Base-by-base conservation (phyloP, 2,329 filamentous ascomycete species). In the Exophiala spinifera region DNA sequence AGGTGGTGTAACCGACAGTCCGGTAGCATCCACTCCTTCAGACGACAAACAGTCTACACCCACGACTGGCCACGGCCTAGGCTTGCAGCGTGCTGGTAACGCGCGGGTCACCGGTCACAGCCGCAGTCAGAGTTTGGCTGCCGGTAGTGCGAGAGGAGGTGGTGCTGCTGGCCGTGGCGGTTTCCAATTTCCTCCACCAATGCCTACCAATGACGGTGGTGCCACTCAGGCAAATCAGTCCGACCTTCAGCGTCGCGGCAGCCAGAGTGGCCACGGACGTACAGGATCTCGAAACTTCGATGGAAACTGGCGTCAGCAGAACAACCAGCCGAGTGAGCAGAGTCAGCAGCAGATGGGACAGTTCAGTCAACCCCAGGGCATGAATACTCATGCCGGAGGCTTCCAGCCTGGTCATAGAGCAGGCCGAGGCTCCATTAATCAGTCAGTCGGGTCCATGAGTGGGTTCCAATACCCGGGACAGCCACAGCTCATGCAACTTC, bases 201-300 rank as follows among this genome's bases (percentile, higher is more conserved):
- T 74, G 64, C 70, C 77, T 46, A 77, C 74, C 15, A 77, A 76
- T 59, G 78, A 87, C 53, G 70, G 75, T 43, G 77, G 76, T 62
- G 71, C 74, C 31, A 46, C 67, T 55, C 70, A 74, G 60, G 67
- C 68, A 56, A 74, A 71, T 58, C 72, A 75, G 60, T 67, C 74
- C 13, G 89, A 94, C 63, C 88, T 91, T 68, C 79, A 84, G 63
- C 86, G 89, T 58, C 88, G 89, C 64, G 85, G 87, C 64, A 88
- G 87, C 65, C 81, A 83, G 62, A 65, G 72, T 39, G 87, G 89
- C 53, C 94, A 99, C 70, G 86, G 83, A 60, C 84, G 94, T 59
- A 87, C 86, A 28, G 83, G 83, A 10, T 99, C 94, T 20, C 85
- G 94, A 60, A 99, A 97, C 74, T 97, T 97, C 67, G 94, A 99